Evolutionary conservation across 164 flowering plant species (phyloP).

Genomic region (Kingdonia uniflora): DNA sequence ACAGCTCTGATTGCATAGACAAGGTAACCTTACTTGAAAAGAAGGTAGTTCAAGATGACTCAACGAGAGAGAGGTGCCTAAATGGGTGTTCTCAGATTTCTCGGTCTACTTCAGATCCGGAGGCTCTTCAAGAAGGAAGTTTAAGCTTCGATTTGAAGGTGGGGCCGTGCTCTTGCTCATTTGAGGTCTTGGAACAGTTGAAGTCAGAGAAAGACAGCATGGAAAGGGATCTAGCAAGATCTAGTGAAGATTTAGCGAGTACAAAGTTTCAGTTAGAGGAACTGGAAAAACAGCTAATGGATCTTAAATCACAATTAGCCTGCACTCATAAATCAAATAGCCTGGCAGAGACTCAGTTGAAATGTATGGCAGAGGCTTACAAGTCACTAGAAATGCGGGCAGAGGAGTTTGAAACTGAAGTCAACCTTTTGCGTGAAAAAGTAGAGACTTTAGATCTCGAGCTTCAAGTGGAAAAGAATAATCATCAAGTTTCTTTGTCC

Average conservation of each 20-base stretch:
- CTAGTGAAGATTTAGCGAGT: slow-evolving; percentile 44
- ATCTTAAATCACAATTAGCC: slow-evolving; percentile 59
- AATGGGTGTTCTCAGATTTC: slow-evolving; percentile 44
- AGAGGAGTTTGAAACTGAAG: slow-evolving; percentile 53
- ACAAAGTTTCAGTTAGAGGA: slow-evolving; percentile 54
- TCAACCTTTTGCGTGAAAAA: slow-evolving; percentile 41
- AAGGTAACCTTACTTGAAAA: slow-evolving; percentile 77
- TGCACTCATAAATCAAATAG: slow-evolving; percentile 64
- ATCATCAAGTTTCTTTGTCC: slow-evolving; percentile 43
- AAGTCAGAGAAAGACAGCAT: slow-evolving; percentile 59
- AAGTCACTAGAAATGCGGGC: slow-evolving; percentile 74
- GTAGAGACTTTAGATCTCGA: slow-evolving; percentile 52
- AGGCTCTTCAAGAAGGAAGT: slow-evolving; percentile 50
- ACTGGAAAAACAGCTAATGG: slow-evolving; percentile 57
- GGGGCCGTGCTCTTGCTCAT: slow-evolving; percentile 30
- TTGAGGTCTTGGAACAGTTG: slow-evolving; percentile 58
- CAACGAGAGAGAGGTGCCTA: slow-evolving; percentile 35
- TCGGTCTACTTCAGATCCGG: slow-evolving; percentile 49
- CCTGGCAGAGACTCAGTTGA: slow-evolving; percentile 94
- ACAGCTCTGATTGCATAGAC: slow-evolving; percentile 68
- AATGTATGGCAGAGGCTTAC: slow-evolving; percentile 97
- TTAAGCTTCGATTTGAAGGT: slow-evolving; percentile 31
- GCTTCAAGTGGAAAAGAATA: slow-evolving; percentile 60
- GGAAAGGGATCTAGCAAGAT: slow-evolving; percentile 42
- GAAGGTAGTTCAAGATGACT: slow-evolving; percentile 34